These are phyloP conservation scores for Xanthoparmelia taractica DNA, from an alignment of 495 filamentous ascomycete genomes.

Conservation along the genomic window DNA sequence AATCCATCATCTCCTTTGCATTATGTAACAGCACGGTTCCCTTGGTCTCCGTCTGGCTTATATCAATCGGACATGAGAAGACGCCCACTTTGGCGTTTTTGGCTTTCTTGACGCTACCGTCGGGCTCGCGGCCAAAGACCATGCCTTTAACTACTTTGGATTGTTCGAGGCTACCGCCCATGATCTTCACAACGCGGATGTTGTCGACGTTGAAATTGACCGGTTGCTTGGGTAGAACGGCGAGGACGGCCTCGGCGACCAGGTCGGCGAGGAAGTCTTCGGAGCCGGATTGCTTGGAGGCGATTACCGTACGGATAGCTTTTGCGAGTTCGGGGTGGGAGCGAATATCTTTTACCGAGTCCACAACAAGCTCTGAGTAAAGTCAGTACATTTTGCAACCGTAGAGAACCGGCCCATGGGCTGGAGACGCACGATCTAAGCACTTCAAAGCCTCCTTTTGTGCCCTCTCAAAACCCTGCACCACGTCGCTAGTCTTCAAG, in stretches of 20 bases:
- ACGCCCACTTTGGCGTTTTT: constrained; percentile 92
- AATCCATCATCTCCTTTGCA: constrained; percentile 96
- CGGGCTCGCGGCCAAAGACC: constrained; percentile 91
- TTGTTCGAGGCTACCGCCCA: constrained; percentile 92
- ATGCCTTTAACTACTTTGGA: constrained; percentile 94
- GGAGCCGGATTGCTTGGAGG: constrained; percentile 89
- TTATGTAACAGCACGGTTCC: constrained; percentile 98
- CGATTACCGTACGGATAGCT: constrained; percentile 89
- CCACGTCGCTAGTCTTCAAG: constrained; percentile 93
- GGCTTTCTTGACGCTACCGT: constrained; percentile 83
- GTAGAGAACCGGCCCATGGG: no score
- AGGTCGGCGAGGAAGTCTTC: constrained; percentile 80
- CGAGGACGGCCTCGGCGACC: constrained; percentile 87
- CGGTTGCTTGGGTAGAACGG: constrained; percentile 96
- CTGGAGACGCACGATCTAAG: constrained; percentile 56
- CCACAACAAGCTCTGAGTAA: constrained; percentile 67
- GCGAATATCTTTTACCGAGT: constrained; percentile 78
- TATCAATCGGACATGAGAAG: constrained; percentile 94
- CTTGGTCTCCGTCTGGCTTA: constrained; percentile 95
- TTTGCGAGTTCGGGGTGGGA: constrained; percentile 79
- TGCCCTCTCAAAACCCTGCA: constrained; percentile 90
- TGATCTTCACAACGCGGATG: constrained; percentile 97
- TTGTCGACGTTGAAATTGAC: constrained; percentile 99
- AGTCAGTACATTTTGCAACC: background rate
- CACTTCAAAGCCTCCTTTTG: constrained; percentile 75